These are phyloP conservation scores for Termitomyces sp. DNA, from an alignment of 768 basidiomycete genomes.

Conservation along the genomic window DNA sequence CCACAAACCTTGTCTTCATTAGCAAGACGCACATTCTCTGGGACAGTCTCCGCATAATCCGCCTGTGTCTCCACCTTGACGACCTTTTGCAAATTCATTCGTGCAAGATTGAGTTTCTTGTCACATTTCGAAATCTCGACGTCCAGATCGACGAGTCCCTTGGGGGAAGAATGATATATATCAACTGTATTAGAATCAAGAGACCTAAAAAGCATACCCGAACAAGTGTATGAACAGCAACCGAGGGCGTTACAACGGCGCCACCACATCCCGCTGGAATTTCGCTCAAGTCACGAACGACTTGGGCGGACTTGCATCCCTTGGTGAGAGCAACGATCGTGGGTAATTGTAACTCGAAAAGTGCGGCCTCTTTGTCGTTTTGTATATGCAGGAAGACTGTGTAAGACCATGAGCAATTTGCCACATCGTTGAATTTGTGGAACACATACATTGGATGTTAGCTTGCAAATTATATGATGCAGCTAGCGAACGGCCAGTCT, in stretches of 20 bases:
- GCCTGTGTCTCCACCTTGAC: constrained; percentile 65
- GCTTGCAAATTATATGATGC: constrained; percentile 86
- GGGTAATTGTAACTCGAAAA: constrained; percentile 69
- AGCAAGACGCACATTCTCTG: constrained; percentile 64
- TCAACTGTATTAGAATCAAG: background rate
- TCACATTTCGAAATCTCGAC: constrained; percentile 85
- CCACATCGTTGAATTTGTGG: background rate
- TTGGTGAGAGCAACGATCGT: constrained; percentile 85
- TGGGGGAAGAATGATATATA: background rate
- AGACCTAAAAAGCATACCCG: constrained; percentile 46
- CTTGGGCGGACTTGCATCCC: constrained; percentile 73
- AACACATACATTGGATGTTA: constrained; percentile 70
- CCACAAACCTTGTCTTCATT: constrained; percentile 80
- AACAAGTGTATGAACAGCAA: constrained; percentile 82
- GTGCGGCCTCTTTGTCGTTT: constrained; percentile 52
- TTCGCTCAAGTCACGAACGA: constrained; percentile 61
- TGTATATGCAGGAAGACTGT: constrained; percentile 78
- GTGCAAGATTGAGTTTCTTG: constrained; percentile 81
- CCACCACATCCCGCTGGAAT: constrained; percentile 90
- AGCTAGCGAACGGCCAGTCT: constrained; percentile 78
- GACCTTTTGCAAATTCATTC: constrained; percentile 72
- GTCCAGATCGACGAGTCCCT: constrained; percentile 91
- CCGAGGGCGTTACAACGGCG: constrained; percentile 67
- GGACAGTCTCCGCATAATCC: constrained; percentile 79
- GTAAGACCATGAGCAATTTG: constrained; percentile 5